Base-by-base conservation (phyloP, 306 rosid species). In the Prunus fruticosa region DNA sequence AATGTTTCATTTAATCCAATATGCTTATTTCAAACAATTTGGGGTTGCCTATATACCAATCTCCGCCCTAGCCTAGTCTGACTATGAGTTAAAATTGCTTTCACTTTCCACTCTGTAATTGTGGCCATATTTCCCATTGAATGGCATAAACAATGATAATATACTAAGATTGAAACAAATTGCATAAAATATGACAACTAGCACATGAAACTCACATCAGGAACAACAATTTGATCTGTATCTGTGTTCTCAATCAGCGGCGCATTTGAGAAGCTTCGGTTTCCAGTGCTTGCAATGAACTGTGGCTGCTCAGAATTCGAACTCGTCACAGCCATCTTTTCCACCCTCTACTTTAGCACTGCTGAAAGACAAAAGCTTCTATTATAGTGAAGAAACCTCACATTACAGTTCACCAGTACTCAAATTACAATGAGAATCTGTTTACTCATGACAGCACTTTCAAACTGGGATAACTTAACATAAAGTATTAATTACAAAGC, bases 271-370 rank as follows among this genome's bases (percentile, higher is more conserved):
- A 70, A 65, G 79, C 84, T 92, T 64, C 83, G 84, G 70, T 88
- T 89, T 64, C 90, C 97, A 32, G 96, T 76, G 86, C 97, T 90
- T 1, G 92, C 76, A 70, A 92, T 83, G 89, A 95, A 92, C 60
- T 95, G 99, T 8, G 97, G 92, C 82, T 85, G 97, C 81, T 69
- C 86, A 52, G 89, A 80, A 64, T 43, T 64, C 57, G 93, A 80
- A 72, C 83, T 87, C 10, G 82, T 60, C 73, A 51, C 76, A 45
- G 88, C 91, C 98, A 95, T 95, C 49, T 82, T 72, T 67, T 49
- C 71, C 76, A 79, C 58, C 77, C 64, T 78, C 72, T 69, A 72
- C 50, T 58, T 61, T 15, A 72, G 22, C 56, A 78, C 80, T 32
- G 41, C 71, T 41, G 50, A 38, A 69, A 18, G 67, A 13, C 8